These are phyloP conservation scores for Herpetospermum pedunculosum DNA, from an alignment of 306 rosid genomes.

Conservation along the genomic window DNA sequence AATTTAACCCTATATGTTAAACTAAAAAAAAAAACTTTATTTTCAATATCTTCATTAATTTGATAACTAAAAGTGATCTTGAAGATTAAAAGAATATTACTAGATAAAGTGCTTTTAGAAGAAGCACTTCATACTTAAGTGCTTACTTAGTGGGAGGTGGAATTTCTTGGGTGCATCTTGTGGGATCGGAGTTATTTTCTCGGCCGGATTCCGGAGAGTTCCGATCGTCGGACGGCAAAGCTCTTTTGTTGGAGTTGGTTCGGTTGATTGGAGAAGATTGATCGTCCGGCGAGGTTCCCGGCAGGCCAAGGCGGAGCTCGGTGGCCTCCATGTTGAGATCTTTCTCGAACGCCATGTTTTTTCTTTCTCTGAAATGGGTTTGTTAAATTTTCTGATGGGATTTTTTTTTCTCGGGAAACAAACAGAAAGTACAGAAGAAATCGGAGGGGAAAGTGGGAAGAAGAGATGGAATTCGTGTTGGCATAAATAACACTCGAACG, in stretches of 20 bases:
- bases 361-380: not conserved
- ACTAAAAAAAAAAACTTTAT: too few species aligned
- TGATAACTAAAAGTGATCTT: too few species aligned
- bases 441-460: not conserved
- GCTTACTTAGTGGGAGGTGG: slow-evolving; percentile 38
- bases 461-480: slow-evolving; percentile 7
- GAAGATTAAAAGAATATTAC: too few species aligned
- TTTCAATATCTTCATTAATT: too few species aligned
- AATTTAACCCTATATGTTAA: too few species aligned
- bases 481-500: not conserved
- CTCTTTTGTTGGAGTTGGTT: slow-evolving; percentile 23
- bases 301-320: slow-evolving; percentile 29
- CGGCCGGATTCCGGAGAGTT: not conserved
- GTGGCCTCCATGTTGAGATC: slow-evolving; percentile 41
- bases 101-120: not conserved
- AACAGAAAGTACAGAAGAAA: slow-evolving; percentile 2
- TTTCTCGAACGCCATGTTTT: slow-evolving; percentile 1
- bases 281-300: slow-evolving; percentile 3
- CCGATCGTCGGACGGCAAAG: slow-evolving; percentile 6
- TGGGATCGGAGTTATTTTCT: not conserved
- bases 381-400: not conserved
- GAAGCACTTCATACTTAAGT: too few species aligned
- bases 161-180: not conserved
- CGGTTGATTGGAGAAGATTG: slow-evolving; percentile 4
- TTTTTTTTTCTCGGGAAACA: not conserved